Conservation (phyloP, 2,329 filamentous ascomycete species). For the Leptographium procerum region DNA sequence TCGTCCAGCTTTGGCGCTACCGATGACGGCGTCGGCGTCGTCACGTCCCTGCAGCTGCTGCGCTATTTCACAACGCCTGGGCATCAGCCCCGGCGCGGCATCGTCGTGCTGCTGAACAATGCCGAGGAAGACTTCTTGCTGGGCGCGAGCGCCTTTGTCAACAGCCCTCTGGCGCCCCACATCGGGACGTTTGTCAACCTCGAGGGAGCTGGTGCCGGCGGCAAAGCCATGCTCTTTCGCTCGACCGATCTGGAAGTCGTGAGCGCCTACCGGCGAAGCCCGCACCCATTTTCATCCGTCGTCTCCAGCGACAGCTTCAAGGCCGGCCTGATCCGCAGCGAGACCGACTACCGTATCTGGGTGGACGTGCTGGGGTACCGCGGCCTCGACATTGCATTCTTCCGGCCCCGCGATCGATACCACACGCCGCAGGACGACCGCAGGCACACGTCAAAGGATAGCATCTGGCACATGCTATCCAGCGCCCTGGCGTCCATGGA, state of each 20-base stretch:
- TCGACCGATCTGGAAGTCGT: slow-evolving; percentile 81
- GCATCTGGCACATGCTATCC: slow-evolving; percentile 92
- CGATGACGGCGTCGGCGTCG: slow-evolving; percentile 82
- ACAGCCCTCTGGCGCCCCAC: slow-evolving; percentile 69
- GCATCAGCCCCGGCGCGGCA: slow-evolving; percentile 64
- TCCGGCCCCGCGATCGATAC: slow-evolving; percentile 73
- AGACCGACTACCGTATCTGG: slow-evolving; percentile 85
- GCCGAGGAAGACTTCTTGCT: slow-evolving; percentile 90
- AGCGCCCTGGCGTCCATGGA: slow-evolving; percentile 65
- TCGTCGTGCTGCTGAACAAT: slow-evolving; percentile 85
- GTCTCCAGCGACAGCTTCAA: slow-evolving; percentile 78
- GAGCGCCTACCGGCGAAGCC: slow-evolving; percentile 57
- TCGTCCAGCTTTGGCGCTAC: slow-evolving; percentile 88
- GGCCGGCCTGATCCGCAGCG: slow-evolving; percentile 64
- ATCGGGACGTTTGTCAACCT: slow-evolving; percentile 87
- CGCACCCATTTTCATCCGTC: slow-evolving; percentile 74
- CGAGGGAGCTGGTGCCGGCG: slow-evolving; percentile 87
- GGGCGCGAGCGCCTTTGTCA: slow-evolving; percentile 73
- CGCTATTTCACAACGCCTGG: slow-evolving; percentile 68
- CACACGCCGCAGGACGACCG: slow-evolving; percentile 85
- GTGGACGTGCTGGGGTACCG: slow-evolving; percentile 66
- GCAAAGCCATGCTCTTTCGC: slow-evolving; percentile 76
- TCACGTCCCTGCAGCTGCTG: slow-evolving; percentile 76
- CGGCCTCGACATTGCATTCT: slow-evolving; percentile 87
- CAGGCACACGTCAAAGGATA: slow-evolving; percentile 58